Conservation (phyloP, 208 protist genomes). For the Leptomonas pyrrhocoris region DNA sequence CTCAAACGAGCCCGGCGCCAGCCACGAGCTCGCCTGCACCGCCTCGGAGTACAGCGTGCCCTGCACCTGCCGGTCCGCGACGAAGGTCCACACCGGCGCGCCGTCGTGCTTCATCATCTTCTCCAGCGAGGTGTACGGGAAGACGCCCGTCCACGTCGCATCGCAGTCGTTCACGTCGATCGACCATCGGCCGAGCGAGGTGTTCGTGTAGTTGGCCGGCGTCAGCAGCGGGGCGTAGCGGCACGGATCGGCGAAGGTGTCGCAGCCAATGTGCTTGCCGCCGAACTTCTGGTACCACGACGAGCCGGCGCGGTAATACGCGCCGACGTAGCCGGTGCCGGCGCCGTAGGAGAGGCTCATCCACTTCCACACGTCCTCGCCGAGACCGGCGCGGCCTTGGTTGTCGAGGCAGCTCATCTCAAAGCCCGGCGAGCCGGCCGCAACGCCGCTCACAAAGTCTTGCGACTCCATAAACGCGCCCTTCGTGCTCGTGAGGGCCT, state of each 20-base stretch:
- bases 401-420: constrained; percentile 69
- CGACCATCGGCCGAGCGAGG: constrained; percentile 46
- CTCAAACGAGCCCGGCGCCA: constrained; percentile 55
- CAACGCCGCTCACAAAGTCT: constrained; percentile 51
- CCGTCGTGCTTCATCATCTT: constrained; percentile 48
- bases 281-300: constrained; percentile 91
- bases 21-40: constrained; percentile 70
- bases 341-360: constrained; percentile 41
- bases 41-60: constrained; percentile 76
- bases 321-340: constrained; percentile 58
- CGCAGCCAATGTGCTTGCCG: constrained; percentile 79
- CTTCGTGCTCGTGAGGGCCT: constrained; percentile 45
- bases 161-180: constrained; percentile 83
- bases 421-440: constrained; percentile 53
- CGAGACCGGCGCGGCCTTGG: constrained; percentile 58
- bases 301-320: constrained; percentile 54
- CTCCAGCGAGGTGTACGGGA: constrained; percentile 55
- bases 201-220: constrained; percentile 46
- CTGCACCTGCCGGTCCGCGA: constrained; percentile 49
- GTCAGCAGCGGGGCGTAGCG: constrained; percentile 81
- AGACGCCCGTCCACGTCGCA: constrained; percentile 77
- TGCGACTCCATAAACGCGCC: constrained; percentile 61
- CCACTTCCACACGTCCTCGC: constrained; percentile 81
- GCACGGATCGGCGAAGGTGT: constrained; percentile 79
- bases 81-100: constrained; percentile 55